A percentile compares a stretch with the other conserved stretches of the same genome.
These are phyloP conservation scores for Vitis hybrid DNA, from an alignment of 177 flowering plant genomes.

Conservation along the genomic window DNA sequence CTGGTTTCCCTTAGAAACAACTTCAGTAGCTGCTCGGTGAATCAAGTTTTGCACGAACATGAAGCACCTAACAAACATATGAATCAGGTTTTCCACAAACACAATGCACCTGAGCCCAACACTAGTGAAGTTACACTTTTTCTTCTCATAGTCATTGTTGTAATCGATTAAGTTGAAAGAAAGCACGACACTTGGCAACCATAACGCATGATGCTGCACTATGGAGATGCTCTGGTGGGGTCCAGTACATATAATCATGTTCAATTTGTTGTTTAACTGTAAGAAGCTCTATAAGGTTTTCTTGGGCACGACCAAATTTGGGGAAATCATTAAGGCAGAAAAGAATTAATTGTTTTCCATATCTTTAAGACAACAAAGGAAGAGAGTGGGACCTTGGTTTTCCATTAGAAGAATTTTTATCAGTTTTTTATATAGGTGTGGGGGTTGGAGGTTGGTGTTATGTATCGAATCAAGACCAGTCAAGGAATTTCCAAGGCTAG, in stretches of 20 bases:
- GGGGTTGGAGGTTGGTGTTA: no score
- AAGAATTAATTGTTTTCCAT: not conserved
- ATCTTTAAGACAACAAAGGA: not conserved
- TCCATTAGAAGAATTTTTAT: constrained; percentile 9
- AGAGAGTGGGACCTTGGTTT: not conserved
- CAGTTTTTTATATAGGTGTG: not conserved
- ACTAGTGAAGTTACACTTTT: constrained; percentile 2
- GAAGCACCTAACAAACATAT: no score
- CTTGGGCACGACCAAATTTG: not conserved
- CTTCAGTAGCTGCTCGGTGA: no score
- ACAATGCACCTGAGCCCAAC: not conserved
- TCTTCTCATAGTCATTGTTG: not conserved
- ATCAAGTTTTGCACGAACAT: no score
- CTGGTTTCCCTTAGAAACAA: no score
- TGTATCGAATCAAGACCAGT: constrained; percentile 9
- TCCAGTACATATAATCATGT: not conserved
- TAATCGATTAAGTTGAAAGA: not conserved
- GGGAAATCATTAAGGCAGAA: not conserved
- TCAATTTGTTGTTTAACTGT: no score
- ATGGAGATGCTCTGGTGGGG: not conserved
- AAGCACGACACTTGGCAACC: not conserved
- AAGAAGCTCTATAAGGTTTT: no score
- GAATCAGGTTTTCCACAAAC: not conserved
- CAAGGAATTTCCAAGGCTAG: constrained; percentile 24
- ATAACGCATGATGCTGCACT: not conserved